Evolutionary conservation across 208 protist species (phyloP).

Genomic region (Phytomonas sp.): DNA sequence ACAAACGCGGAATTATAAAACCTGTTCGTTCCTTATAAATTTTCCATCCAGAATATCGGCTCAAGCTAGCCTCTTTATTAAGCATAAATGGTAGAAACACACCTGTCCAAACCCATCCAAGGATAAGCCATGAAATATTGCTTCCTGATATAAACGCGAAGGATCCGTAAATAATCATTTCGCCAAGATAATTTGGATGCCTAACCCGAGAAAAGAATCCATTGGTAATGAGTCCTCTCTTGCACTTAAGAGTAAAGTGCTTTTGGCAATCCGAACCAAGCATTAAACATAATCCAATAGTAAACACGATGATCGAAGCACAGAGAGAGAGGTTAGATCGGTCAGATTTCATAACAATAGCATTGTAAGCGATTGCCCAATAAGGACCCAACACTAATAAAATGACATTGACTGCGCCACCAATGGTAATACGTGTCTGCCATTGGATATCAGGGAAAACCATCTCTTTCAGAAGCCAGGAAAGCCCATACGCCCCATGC

Average conservation of each 20-base stretch:
- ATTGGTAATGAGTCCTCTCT: slow-evolving; percentile 70
- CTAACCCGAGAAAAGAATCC: slow-evolving; percentile 71
- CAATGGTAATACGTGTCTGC: slow-evolving; percentile 58
- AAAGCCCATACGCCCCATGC: slow-evolving; percentile 83
- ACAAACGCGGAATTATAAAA: slow-evolving; percentile 52
- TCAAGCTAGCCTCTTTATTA: slow-evolving; percentile 71
- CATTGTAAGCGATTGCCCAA: slow-evolving; percentile 78
- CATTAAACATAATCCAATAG: slow-evolving; percentile 62
- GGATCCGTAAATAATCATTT: slow-evolving; percentile 83
- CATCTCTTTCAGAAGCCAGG: slow-evolving; percentile 80
- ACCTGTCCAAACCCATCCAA: slow-evolving; percentile 50
- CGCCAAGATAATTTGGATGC: slow-evolving; percentile 85
- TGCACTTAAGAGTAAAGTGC: slow-evolving; percentile 63
- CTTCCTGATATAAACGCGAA: slow-evolving; percentile 64
- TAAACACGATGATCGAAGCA: slow-evolving; percentile 44
- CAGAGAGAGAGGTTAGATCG: slow-evolving; percentile 37
- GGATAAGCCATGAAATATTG: slow-evolving; percentile 41
- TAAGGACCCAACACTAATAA: slow-evolving; percentile 59
- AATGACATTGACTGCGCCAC: slow-evolving; percentile 32
- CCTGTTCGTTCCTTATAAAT: slow-evolving; percentile 41
- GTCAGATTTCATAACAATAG: slow-evolving; percentile 41
- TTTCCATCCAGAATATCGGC: slow-evolving; percentile 54
- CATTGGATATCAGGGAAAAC: slow-evolving; percentile 80
- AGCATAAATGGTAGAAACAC: slow-evolving; percentile 77
- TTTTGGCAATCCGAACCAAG: slow-evolving; percentile 75